Base-by-base conservation (phyloP, 1,284 basidiomycete species). In the Puccinia horiana region DNA sequence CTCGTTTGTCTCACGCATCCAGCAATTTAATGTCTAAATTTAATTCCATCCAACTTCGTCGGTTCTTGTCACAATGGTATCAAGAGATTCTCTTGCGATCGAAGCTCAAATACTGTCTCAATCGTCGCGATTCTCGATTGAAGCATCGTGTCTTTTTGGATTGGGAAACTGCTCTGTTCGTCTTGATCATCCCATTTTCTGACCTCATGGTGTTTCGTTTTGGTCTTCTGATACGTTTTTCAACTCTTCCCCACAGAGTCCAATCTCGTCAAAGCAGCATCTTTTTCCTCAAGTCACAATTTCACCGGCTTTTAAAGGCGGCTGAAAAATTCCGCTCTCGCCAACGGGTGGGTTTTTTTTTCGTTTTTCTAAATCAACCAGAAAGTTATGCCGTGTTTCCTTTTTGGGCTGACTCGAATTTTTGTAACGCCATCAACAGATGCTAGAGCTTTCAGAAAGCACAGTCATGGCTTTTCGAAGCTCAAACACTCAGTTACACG, bases 271-370 rank as follows among this genome's bases (percentile, higher is more conserved):
- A 23, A 26, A 49, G 70, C 29, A 26, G 52, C 18, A 5, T 49
- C 2, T 73, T 73, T 52, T 73, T 29, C 12, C 47, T 73, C 26
- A 73, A 52, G 52, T 32, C 29, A 35, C n/a, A 29, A 5, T 35
- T 73, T 52, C 47, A 73, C 35, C 16, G 32, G 29, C 47, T 73
- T 52, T 18, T 73, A 11, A 73, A 52, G 47, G 70, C 70, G 23
- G 52, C 47, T 29, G n/a, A 54, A 18, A 52, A 52, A 73, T 23
- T 47, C 29, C 70, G 47, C n/a, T 5, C 70, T 52, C 70, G 70
- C 47, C 70, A 73, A 29, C 47, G 42, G 23, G 70, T 73, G 20
- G 3, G 70, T 52, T 3, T 73, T 73, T 72, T 29, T 35, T 12
- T 29, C 63, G 29, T 37, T 26, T 35, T 42, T 47, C 44, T 20